Base-by-base conservation (phyloP, 257 asterid genomes). In the Solanum chiquidenum region DNA sequence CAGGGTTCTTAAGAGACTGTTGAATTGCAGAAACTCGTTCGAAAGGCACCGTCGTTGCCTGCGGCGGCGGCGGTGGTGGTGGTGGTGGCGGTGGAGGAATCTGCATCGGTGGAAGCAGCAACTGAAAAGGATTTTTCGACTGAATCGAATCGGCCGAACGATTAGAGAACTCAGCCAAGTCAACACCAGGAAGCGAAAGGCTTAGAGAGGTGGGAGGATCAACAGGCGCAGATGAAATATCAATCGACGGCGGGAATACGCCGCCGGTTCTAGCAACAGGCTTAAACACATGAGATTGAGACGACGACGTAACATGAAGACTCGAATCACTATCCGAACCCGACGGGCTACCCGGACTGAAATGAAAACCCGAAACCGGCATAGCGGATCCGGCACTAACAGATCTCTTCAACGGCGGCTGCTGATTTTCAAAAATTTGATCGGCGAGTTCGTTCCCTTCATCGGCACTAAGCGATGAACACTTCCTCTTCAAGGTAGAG, bases 401-500 rank as follows among this genome's bases (percentile, higher is more conserved):
- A 83, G 99, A 93, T 91, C 99, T 91, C 90, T 96, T 96, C 12
- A 93, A 9, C 9, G 96, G 99, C 35, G 90, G 94, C 29, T 90
- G 90, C 20, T 82, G 42, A 49, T 82, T 82, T 6, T 82, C 69
- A 82, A 82, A 69, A n/a, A 84, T 49, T 33, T 76, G 90, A 68
- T 38, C 52, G 37, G 86, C 89, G 20, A 79, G 84, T 10, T 90
- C 92, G 23, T 86, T 86, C 5, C 91, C 92, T 5, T 92, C 94
- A 12, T 90, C 98, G 62, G 92, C 91, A 46, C 92, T 90, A 16
- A 92, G 80, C 33, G 98, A 96, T 5, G 94, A 83, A 88, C 95
- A 92, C 94, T 95, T 95, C 73, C 99, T 93, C 91, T 96, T 96
- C 38, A 96, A 94, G 3, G 98, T 96, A 0, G 98, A 95, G 90